A percentile compares a stretch with the other conserved stretches of the same genome.
Evolutionary conservation across 1,284 basidiomycete genomes (phyloP).

Genomic region (Vanrija humicola): DNA sequence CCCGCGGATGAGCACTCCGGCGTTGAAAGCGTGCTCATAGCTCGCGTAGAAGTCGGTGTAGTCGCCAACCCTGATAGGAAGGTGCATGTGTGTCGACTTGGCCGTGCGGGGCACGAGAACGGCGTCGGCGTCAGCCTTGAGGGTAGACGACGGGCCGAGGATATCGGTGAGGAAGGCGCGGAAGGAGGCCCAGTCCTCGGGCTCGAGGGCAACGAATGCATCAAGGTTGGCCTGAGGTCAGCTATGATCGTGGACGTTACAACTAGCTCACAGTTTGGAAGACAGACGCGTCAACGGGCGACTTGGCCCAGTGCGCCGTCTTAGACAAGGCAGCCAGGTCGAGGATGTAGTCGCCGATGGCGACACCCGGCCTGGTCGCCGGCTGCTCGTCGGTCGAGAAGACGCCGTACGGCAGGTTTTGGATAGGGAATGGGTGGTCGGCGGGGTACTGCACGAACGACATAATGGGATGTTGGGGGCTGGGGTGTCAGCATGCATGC

Average conservation of each 20-base stretch:
- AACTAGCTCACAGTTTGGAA: not conserved
- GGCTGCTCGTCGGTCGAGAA: not conserved
- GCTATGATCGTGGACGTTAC: too few relatives aligned
- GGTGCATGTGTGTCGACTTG: not conserved
- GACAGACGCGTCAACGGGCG: not conserved
- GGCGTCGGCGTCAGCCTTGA: not conserved
- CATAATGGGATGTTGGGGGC: not conserved
- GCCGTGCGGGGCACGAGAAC: not conserved
- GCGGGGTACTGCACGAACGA: not conserved
- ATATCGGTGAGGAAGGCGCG: not conserved
- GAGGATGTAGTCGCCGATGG: not conserved
- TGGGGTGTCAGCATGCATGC: too few relatives aligned
- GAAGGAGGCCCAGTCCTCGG: not conserved
- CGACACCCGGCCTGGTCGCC: not conserved
- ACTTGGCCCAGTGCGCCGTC: not conserved
- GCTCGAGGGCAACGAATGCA: not conserved
- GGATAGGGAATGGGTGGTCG: conserved; percentile 6
- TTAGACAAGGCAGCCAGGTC: not conserved
- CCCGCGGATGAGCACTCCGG: conserved; percentile 6
- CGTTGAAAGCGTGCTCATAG: conserved; percentile 10
- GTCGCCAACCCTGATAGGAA: not conserved
- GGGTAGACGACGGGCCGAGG: not conserved
- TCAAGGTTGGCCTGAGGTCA: not conserved
- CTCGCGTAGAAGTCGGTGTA: conserved; percentile 2
- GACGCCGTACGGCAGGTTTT: not conserved